These are phyloP conservation scores for Calonectria hongkongensis DNA, from an alignment of 2,329 filamentous ascomycete genomes.

Conservation along the genomic window DNA sequence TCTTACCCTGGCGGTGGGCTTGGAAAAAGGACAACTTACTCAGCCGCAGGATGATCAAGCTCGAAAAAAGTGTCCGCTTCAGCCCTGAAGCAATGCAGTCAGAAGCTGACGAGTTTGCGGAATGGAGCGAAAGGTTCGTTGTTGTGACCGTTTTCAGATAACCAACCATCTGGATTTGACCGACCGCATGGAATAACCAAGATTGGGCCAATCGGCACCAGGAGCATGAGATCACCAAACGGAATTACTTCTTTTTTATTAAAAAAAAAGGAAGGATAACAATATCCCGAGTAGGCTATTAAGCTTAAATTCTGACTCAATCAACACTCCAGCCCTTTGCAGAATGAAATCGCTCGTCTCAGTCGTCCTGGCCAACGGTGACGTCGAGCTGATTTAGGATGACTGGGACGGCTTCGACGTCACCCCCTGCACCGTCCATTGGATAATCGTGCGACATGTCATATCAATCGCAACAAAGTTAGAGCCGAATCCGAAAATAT, in stretches of 20 bases:
- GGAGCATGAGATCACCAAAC: neutral
- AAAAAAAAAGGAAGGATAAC: neutral
- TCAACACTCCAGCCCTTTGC: neutral
- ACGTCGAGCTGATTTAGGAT: no score
- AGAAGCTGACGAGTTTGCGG: neutral
- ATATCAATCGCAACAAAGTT: no score
- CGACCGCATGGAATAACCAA: no score
- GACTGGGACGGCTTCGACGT: no score
- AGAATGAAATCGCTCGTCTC: no score
- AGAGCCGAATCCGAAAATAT: no score
- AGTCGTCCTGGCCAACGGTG: no score
- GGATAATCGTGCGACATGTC: no score
- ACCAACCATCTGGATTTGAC: neutral
- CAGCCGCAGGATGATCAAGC: neutral
- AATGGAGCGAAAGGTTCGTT: neutral
- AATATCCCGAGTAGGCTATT: neutral
- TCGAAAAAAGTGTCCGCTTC: neutral
- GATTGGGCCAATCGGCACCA: neutral
- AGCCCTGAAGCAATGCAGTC: neutral
- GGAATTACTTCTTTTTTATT: neutral
- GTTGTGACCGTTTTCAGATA: neutral
- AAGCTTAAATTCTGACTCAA: neutral
- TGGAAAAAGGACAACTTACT: neutral
- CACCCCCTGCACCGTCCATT: no score
- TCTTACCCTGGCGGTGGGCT: neutral